Evolutionary conservation across 306 rosid genomes (phyloP).

Genomic region (Fragaria nilgerrensis): DNA sequence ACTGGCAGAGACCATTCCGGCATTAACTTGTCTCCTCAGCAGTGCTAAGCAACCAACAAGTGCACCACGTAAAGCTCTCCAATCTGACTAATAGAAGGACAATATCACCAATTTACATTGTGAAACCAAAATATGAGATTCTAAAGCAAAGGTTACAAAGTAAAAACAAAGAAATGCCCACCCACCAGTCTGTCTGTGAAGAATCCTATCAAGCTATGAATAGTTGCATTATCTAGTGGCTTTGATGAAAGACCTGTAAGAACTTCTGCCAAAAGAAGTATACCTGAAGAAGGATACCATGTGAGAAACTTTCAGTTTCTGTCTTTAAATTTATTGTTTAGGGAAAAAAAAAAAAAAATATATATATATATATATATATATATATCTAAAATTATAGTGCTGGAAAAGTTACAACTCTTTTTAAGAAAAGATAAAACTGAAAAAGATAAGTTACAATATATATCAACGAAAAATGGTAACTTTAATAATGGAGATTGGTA

Average conservation of each 20-base stretch:
- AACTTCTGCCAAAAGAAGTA: conserved; percentile 84
- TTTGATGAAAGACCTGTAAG: conserved; percentile 55
- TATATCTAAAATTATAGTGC: not conserved
- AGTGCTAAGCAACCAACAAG: conserved; percentile 91
- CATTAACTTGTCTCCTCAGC: conserved; percentile 59
- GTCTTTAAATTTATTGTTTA: not conserved
- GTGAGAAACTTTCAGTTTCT: conserved; percentile 21
- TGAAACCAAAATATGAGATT: not conserved
- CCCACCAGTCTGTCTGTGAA: conserved; percentile 91
- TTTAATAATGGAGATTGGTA: not conserved
- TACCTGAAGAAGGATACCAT: conserved; percentile 47
- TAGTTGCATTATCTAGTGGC: conserved; percentile 55
- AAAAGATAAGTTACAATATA: not conserved
- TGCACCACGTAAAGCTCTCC: conserved; percentile 95
- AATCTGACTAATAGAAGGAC: conserved; percentile 78
- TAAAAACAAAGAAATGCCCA: conserved; percentile 25
- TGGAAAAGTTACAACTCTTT: not conserved
- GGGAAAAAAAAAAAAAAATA: not conserved
- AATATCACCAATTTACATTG: conserved; percentile 17
- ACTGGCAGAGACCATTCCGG: conserved; percentile 51
- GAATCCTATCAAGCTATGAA: conserved; percentile 74
- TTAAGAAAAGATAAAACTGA: not conserved
- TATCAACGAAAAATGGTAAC: not conserved
- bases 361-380: too few relatives aligned
- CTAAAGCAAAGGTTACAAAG: not conserved